These are phyloP conservation scores for Zygosaccharomyces rouxii DNA, from an alignment of 805 yeast species.

Conservation along the genomic window DNA sequence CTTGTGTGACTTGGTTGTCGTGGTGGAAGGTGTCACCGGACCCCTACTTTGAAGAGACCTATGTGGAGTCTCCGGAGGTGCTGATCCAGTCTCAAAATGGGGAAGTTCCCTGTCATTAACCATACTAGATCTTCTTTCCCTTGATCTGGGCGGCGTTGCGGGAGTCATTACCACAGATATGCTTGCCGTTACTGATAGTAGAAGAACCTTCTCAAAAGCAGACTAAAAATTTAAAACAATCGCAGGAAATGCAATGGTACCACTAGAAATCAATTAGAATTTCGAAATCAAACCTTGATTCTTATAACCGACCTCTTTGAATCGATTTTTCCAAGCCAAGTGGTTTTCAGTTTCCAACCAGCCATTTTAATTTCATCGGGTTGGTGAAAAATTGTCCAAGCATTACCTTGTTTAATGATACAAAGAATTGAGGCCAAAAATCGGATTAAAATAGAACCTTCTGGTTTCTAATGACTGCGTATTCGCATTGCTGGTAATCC, in stretches of 20 bases:
- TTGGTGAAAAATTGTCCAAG: neutral
- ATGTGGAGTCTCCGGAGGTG: constrained; percentile 14
- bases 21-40: constrained; percentile 30
- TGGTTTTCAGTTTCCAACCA: constrained; percentile 1
- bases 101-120: neutral
- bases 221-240: neutral
- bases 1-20: constrained; percentile 12
- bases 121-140: constrained; percentile 11
- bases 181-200: too few relatives aligned
- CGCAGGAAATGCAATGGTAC: neutral
- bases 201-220: too few relatives aligned
- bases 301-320: neutral
- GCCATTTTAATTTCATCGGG: constrained; percentile 5
- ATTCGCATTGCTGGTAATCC: neutral
- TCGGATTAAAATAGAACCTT: neutral
- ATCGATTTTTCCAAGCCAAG: neutral
- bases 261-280: neutral
- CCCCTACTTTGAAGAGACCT: constrained; percentile 5
- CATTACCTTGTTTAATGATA: neutral
- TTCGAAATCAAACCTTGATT: neutral
- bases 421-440: neutral
- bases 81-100: constrained; percentile 6
- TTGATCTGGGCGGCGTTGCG: constrained; percentile 34
- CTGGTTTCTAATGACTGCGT: constrained; percentile 2
- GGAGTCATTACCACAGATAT: constrained; percentile 23